Conservation (phyloP, 495 filamentous ascomycete genomes). For the Penicillium ochrochloron region DNA sequence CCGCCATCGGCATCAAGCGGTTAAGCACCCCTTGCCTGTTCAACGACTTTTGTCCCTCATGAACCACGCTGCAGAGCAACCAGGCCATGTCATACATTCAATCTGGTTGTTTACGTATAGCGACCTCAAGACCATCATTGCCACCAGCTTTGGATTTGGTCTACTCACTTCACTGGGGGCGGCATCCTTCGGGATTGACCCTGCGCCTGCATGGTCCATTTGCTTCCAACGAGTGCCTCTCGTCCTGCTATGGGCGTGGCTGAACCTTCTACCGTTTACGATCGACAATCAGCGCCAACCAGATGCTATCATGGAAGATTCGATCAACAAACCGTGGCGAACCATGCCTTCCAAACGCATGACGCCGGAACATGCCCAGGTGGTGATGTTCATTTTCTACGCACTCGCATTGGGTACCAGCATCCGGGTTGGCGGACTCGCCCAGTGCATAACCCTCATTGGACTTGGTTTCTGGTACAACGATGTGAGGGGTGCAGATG, state of each 20-base stretch:
- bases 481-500: constrained; percentile 33
- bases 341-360: constrained; percentile 35
- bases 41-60: not conserved
- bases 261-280: constrained; percentile 38
- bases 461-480: constrained; percentile 40
- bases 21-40: not conserved
- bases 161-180: constrained; percentile 36
- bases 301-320: constrained; percentile 35
- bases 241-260: constrained; percentile 35
- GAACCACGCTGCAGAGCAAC: not conserved
- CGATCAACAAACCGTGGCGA: constrained; percentile 47
- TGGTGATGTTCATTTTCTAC: constrained; percentile 24
- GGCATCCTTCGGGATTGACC: constrained; percentile 9
- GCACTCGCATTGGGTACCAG: constrained; percentile 19
- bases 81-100: not conserved
- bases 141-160: constrained; percentile 43
- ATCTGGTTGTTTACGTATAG: constrained; percentile 46
- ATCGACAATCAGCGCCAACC: constrained; percentile 41
- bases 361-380: constrained; percentile 22
- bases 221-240: constrained; percentile 20
- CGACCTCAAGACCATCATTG: constrained; percentile 47
- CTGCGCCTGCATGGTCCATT: not conserved
- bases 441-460: constrained; percentile 31
- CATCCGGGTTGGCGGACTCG: constrained; percentile 19
- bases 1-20: constrained; percentile 3